Base-by-base conservation (phyloP, 2,329 filamentous ascomycete species). In the Juglanconis juglandina region DNA sequence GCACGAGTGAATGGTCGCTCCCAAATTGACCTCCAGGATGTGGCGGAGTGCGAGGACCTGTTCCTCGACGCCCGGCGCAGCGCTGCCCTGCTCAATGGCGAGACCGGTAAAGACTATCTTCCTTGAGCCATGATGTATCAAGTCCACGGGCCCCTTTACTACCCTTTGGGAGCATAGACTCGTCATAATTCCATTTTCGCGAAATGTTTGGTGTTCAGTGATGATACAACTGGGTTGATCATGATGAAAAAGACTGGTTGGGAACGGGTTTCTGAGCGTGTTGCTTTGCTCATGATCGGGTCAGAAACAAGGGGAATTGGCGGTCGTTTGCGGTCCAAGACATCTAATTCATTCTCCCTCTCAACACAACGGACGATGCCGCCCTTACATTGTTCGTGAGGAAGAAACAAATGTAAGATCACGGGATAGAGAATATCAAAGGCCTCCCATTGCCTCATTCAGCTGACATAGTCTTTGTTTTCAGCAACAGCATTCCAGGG, bases 1-100 rank as follows among this genome's bases (percentile, higher is more conserved):
- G 92, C 94, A 62, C 89, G 91, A 72, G 91, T 95, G 70, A 91
- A 89, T 72, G 90, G 90, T 62, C 87, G 87, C 69, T 83, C 81
- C 64, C 87, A 91, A 71, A 92, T 94, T 69, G 89, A 92, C 69
- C 78, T 90, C 59, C 82, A 86, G 69, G 91, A 94, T 73, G 86
- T 95, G 65, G 84, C 83, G 14, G 91, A 95, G 77, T 93, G 90
- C 72, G 89, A 93, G 73, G 89, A 92, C 70, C 78, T 95, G 54
- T 94, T 95, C 79, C 85, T 94, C 66, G 91, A 95, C 75, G 89
- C 90, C 53, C 87, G 87, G 70, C 85, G 90, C 67, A 94, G 91
- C 74, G 90, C 91, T 64, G 77, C 81, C 63, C 82, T 93, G 67
- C 83, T 92, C 68, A 78, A 75, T 65, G 76, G 83, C 71, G 86